Evolutionary conservation across 1,139 yeast species (phyloP), one percentile per base, ranked within the genome.

Genomic region (Zygoascus hellenicus): DNA sequence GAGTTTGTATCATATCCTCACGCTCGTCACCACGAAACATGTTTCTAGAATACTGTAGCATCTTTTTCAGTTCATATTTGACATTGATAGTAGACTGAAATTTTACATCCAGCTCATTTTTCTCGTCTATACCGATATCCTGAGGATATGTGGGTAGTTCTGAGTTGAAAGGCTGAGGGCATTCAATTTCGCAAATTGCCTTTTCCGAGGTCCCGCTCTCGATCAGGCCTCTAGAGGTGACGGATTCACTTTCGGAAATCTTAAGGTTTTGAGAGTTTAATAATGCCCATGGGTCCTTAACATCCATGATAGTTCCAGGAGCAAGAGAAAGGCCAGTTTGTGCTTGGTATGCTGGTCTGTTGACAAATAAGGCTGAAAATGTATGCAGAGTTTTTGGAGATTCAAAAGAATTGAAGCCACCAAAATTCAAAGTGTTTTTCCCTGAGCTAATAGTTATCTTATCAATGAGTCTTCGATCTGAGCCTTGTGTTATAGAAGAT

Each of bases 1-100:
- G 60, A 33, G 74, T 75, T 47, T 86, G 84, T 22, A 80, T 67
- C 49, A 83, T 58, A 49, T 83, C 90, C 33, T 77, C 81, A 50
- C 84, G 74, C 43, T 81, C 90, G n/a, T 76, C 73, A 51, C 55
- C 54, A n/a, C 64, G 70, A 51, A 71, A 69, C 32, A 68, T 65
- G 42, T 70, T 69, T 0, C 71, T 61, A 1, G 82, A 74, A 32
- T 71, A 60, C 10, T 70, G 67, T 9, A 69, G 67, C 75, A 80
- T 80, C 2, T 67, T 66, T 50, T 70, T 69, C 46, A 83, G 66
- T 10, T 71, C 67, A 9, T 66, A 59, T 42, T 75, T 68, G n/a
- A 80, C 64, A 2, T 69, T 63, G 19, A 75, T 69, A 14, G 79
- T 72, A 2, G 74, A 67, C n/a, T 71, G 69, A 51, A 82, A 63